Evolutionary conservation across 768 basidiomycete species (phyloP), one percentile per base, ranked within the genome.

Genomic region (Lentinula aciculospora): DNA sequence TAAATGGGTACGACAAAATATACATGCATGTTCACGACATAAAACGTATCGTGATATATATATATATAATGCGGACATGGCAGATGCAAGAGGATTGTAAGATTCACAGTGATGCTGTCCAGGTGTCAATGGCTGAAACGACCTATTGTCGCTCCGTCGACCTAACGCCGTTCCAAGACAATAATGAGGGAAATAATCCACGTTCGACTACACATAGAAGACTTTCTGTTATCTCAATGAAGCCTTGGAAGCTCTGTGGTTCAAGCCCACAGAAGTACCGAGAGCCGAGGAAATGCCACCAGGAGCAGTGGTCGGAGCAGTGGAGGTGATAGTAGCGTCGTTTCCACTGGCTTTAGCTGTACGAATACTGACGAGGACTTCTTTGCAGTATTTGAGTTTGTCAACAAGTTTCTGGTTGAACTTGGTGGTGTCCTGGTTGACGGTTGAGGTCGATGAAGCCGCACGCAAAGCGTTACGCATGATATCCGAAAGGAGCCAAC

Each of bases 311-410:
- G 9, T n/a, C n/a, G n/a, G 6, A 53, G 29, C 31, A 42, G 37
- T 15, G 25, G 50, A 31, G 2, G 40, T 28, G 37, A 29, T 17
- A 47, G 19, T 37, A 6, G 46, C n/a, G 17, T 34, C 55, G 12
- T 31, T 15, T 45, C 17, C 44, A 12, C 13, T 27, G 9, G 29
- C 19, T 63, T 81, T 85, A 44, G 84, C 86, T 53, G 78, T 81
- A 55, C 77, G 75, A 61, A 92, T 92, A 60, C 84, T 86, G 56
- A 79, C 69, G 48, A 94, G 76, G 32, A 94, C 89, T 68, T 94
- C 92, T 67, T 86, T 88, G 76, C 88, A 91, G 69, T 90, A 94
- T 70, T 86, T 86, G 63, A 94, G 79, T 74, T 93, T 93, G 61
- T 87, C 87, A 31, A 93, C 69, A 34, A 94, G 69, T 55, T 80